Evolutionary conservation across 2,329 filamentous ascomycete genomes (phyloP).

Genomic region (Trichoderma cornu-damae): DNA sequence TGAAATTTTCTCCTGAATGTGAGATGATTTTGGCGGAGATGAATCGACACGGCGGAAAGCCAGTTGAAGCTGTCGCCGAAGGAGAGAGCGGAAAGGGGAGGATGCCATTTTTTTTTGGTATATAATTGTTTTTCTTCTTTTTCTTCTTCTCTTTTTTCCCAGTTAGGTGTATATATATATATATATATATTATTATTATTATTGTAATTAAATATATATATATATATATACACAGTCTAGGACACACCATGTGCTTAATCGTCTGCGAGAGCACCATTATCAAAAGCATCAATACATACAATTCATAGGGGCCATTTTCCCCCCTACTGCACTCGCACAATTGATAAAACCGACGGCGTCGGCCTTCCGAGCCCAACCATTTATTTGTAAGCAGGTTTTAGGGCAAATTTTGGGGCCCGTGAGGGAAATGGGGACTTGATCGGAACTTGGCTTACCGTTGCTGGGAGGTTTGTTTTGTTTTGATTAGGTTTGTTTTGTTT

Average conservation of each 20-base stretch:
- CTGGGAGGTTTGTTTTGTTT: background rate
- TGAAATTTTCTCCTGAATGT: background rate
- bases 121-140: background rate
- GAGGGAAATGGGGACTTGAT: background rate
- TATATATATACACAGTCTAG: too few relatives aligned
- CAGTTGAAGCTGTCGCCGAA: constrained; percentile 14
- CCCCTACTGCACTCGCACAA: background rate
- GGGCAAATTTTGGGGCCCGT: constrained; percentile 6
- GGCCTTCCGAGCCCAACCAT: background rate
- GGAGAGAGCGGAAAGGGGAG: constrained; percentile 4
- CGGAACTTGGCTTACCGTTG: background rate
- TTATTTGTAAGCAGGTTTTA: constrained; percentile 15
- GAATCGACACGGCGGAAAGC: constrained; percentile 14
- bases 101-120: background rate
- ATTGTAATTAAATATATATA: too few relatives aligned
- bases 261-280: too few relatives aligned
- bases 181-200: too few relatives aligned
- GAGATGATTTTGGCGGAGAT: constrained; percentile 8
- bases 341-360: constrained; percentile 6
- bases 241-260: too few relatives aligned
- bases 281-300: too few relatives aligned
- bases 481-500: background rate
- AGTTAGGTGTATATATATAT: too few relatives aligned
- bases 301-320: background rate
- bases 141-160: background rate